Evolutionary conservation across 2,329 filamentous ascomycete genomes (phyloP), one percentile per base, ranked within the genome.

Genomic region (Curvularia eragrostidis): DNA sequence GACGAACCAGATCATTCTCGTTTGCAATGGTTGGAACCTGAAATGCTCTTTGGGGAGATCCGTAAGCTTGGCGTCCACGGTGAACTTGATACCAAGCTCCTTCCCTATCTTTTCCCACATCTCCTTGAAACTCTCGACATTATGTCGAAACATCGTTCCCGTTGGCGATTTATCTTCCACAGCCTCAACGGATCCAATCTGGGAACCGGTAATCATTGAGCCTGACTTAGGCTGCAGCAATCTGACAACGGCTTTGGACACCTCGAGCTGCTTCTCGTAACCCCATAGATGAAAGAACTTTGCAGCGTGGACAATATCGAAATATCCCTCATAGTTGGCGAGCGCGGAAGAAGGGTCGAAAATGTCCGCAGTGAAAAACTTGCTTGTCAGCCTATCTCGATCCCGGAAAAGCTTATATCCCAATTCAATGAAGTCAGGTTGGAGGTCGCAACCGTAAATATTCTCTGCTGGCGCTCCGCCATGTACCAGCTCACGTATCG

Each of bases 311-410:
- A 80, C 58, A 18, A 81, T 74, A 38, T 79, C 73, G 5, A 80
- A 55, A 12, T 73, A 30, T 13, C 67, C 69, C 2, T 66, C 61
- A 6, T 79, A 48, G 0, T 66, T 51, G 3, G 64, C 54, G 5
- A 77, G 63, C 7, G 64, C 47, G 1, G 75, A 75, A 10, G 67
- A 50, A 7, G 63, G 28, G 10, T 71, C 70, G 42, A 85, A 70
- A 58, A 85, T 74, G 58, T 85, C 81, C 21, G 82, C 84, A 1
- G 78, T 66, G 28, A 87, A 72, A 60, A 87, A 85, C 1, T 76
- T 77, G 1, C 79, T 78, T 19, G 76, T 75, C 5, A 86, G 73
- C 32, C 54, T 77, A n/a, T 75, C 67, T 24, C 55, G 57, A 52
- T 77, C 74, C 6, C 48, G 41, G 56, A 76, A 76, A 19, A 76